Evolutionary conservation across 2,329 filamentous ascomycete genomes (phyloP).

Genomic region (Fusarium poae): DNA sequence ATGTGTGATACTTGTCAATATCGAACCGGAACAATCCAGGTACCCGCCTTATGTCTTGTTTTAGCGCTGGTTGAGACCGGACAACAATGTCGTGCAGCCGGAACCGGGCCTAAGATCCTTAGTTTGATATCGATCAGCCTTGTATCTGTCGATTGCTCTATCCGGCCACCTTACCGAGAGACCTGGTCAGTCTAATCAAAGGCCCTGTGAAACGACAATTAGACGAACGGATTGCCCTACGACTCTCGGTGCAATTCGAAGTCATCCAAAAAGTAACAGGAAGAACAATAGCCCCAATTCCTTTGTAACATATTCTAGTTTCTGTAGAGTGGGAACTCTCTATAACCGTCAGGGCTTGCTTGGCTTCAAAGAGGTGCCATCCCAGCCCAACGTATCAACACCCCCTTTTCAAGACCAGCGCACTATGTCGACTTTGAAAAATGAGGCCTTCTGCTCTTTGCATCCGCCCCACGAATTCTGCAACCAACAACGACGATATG

Average conservation of each 20-base stretch:
- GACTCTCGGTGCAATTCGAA: neutral
- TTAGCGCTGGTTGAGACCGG: conserved; percentile 26
- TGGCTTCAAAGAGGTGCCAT: conserved; percentile 10
- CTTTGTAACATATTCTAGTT: too few relatives aligned
- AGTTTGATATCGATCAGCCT: conserved; percentile 25
- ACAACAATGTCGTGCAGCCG: conserved; percentile 40
- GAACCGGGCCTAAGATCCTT: conserved; percentile 21
- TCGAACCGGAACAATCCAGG: conserved; percentile 17
- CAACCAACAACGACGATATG: conserved; percentile 4
- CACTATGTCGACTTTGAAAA: conserved; percentile 11
- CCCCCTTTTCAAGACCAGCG: conserved; percentile 31
- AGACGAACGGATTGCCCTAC: neutral
- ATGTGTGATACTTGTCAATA: neutral
- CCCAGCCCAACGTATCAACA: conserved; percentile 8
- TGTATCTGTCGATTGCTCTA: conserved; percentile 17
- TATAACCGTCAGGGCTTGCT: conserved; percentile 1
- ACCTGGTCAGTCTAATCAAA: conserved; percentile 6
- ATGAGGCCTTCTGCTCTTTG: conserved; percentile 23
- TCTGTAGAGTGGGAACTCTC: neutral
- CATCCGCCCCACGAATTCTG: conserved; percentile 31
- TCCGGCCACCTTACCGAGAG: neutral
- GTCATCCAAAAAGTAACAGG: neutral
- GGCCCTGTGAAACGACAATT: conserved; percentile 9
- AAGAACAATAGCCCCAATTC: neutral
- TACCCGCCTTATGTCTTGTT: conserved; percentile 25